Percentiles rank a stretch among this genome's conserved stretches.
phyloP scores from a whole-genome alignment of 1,284 basidiomycete species.

The Agroathelia rolfsii region DNA sequence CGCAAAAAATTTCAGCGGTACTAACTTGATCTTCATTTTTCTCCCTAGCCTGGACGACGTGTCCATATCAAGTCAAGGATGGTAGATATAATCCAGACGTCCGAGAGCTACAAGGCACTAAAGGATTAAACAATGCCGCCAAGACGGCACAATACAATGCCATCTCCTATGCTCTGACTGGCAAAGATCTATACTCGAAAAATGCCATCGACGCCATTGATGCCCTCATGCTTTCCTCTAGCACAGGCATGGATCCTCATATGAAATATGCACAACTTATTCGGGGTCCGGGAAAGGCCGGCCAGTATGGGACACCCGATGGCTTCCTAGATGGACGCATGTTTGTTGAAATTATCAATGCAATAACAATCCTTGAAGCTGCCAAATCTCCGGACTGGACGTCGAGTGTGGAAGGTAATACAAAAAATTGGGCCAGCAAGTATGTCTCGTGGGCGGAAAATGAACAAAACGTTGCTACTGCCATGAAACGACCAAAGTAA shows the following conservation, averaged over 20 bases:
- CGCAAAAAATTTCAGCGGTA: conserved; percentile 19
- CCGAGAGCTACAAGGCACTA: conserved; percentile 34
- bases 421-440: too few species aligned
- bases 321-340: conserved; percentile 49
- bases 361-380: conserved; percentile 33
- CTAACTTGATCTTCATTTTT: conserved; percentile 5
- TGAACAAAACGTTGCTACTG: too few species aligned
- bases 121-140: conserved; percentile 32
- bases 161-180: conserved; percentile 35
- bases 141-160: conserved; percentile 44
- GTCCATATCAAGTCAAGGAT: conserved; percentile 40
- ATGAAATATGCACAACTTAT: conserved; percentile 52
- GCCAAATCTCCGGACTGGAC: conserved; percentile 36
- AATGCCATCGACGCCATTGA: conserved; percentile 33
- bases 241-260: conserved; percentile 52
- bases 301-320: conserved; percentile 39
- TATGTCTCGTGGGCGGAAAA: too few species aligned
- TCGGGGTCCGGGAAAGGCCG: conserved; percentile 39
- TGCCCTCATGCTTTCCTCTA: conserved; percentile 39
- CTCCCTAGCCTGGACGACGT: conserved; percentile 42
- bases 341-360: conserved; percentile 44
- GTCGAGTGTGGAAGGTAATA: too few species aligned
- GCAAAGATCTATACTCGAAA: conserved; percentile 25
- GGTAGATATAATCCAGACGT: conserved; percentile 55
- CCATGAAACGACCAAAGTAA: too few species aligned